Evolutionary conservation across 208 protist genomes (phyloP), one percentile per base, ranked within the genome.

Genomic region (Trypanosoma scelopori): DNA sequence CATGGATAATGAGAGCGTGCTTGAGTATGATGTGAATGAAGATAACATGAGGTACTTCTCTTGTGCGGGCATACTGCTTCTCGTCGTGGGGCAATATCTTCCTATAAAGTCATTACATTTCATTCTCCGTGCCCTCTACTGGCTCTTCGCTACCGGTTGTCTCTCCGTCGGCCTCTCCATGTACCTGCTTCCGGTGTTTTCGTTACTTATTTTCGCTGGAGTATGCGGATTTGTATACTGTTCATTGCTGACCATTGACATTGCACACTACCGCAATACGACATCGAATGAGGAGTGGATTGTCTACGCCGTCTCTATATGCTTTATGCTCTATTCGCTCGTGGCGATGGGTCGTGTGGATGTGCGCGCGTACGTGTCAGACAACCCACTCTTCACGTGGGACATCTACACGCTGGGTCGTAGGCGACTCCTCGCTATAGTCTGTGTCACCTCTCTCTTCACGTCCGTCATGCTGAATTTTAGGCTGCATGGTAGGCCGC

Each of bases 401-500:
- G 81, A 86, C 55, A 79, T 87, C 57, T 79, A 87, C 53, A 75
- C 82, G 60, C 72, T 82, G 49, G 83, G 82, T 20, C 79, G 81
- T n/a, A 51, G 78, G 18, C 82, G 78, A 1, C 72, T 91, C 16
- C 60, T 91, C 20, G 78, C 81, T 16, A 65, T 92, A 48, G 60
- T 78, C 11, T 66, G 73, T 13, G 75, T 83, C 0, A 50, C 76
- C 16, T 73, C 83, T 61, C 55, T 92, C 11, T 88, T 90, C 35
- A 65, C 87, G 30, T 79, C 84, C 15, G 76, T 92, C 18, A 45
- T 95, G 41, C 53, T 95, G 37, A 81, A 81, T 63, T 87, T 78
- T 52, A 81, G 86, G 32, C 47, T 89, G 32, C 70, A 50, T 28
- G 84, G 78, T 13, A 71, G 76, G 22, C 57, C 82, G 41, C 76